Percentiles rank a stretch among this genome's conserved stretches.
Conservation (phyloP, 768 basidiomycete genomes). For the Psilocybe cubensis region DNA sequence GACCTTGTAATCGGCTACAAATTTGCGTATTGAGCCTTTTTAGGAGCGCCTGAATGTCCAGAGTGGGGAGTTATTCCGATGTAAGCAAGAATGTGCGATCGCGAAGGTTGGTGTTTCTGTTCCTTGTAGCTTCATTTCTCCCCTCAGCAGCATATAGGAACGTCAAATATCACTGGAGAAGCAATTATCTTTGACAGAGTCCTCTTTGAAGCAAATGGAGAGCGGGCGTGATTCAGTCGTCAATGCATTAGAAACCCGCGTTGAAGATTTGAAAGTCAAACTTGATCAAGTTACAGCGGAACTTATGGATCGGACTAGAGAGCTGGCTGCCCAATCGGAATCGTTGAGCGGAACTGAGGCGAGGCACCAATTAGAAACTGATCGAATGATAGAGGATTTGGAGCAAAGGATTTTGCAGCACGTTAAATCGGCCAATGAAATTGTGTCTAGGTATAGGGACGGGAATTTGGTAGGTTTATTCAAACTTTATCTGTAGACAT, state of each 20-base stretch:
- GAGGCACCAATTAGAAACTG: slow-evolving; percentile 3
- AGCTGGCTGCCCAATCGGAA: slow-evolving; percentile 7
- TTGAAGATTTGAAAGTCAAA: slow-evolving; percentile 11
- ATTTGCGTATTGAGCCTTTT: too few relatives aligned
- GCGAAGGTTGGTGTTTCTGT: slow-evolving; percentile 10
- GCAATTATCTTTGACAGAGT: neutral
- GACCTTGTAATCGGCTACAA: too few relatives aligned
- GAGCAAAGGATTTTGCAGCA: slow-evolving; percentile 29
- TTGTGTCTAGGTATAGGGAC: slow-evolving; percentile 45
- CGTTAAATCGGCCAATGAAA: slow-evolving; percentile 24
- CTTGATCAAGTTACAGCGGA: slow-evolving; percentile 1
- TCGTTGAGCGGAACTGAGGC: neutral
- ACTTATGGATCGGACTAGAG: slow-evolving; percentile 14
- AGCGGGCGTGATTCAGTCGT: slow-evolving; percentile 28
- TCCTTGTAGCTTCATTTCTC: neutral
- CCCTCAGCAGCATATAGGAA: slow-evolving; percentile 4
- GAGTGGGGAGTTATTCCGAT: slow-evolving; percentile 20
- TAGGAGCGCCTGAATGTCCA: slow-evolving; percentile 22
- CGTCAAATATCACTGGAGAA: slow-evolving; percentile 4
- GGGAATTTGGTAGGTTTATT: slow-evolving; percentile 48
- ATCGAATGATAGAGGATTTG: slow-evolving; percentile 21
- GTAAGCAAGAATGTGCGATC: slow-evolving; percentile 17
- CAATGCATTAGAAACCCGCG: slow-evolving; percentile 29
- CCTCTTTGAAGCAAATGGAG: slow-evolving; percentile 16
- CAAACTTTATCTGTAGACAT: neutral